phyloP scores from a whole-genome alignment of 495 filamentous ascomycete species.

The Polyplosphaeria fusca region DNA sequence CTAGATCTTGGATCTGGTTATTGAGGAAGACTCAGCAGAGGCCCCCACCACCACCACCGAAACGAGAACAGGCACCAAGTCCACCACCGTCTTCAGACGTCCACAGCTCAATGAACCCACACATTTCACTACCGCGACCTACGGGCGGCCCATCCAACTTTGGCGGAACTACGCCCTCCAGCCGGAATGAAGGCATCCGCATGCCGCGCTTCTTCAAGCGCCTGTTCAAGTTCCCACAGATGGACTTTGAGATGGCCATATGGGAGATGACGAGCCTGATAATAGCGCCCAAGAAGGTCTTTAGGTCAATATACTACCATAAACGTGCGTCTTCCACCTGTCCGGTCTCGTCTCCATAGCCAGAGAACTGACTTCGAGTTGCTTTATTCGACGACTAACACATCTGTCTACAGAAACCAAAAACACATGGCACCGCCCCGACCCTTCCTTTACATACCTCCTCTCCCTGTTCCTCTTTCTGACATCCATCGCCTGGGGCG shows the following conservation, averaged over 20 bases:
- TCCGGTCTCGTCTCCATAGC: too few species aligned
- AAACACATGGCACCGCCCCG: constrained; percentile 73
- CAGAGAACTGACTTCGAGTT: too few species aligned
- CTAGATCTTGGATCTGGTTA: too few species aligned
- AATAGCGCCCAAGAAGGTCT: constrained; percentile 74
- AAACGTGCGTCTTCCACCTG: too few species aligned
- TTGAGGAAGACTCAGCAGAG: too few species aligned
- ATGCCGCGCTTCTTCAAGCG: constrained; percentile 50
- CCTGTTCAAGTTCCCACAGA: constrained; percentile 48
- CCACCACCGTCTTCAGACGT: not conserved
- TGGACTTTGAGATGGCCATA: constrained; percentile 61
- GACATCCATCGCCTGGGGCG: constrained; percentile 69
- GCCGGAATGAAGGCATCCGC: constrained; percentile 51
- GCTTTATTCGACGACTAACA: too few species aligned
- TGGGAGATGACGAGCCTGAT: constrained; percentile 77
- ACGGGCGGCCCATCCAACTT: constrained; percentile 55
- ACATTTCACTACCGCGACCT: constrained; percentile 61
- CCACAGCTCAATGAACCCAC: constrained; percentile 53
- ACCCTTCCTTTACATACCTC: constrained; percentile 75
- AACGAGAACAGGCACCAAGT: too few species aligned
- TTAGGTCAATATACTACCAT: constrained; percentile 73
- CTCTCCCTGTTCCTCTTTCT: constrained; percentile 71
- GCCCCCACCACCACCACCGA: too few species aligned
- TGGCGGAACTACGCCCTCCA: constrained; percentile 49
- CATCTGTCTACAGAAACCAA: constrained; percentile 68